Conservation (phyloP, 345 rosid species). For the Salix exigua region DNA sequence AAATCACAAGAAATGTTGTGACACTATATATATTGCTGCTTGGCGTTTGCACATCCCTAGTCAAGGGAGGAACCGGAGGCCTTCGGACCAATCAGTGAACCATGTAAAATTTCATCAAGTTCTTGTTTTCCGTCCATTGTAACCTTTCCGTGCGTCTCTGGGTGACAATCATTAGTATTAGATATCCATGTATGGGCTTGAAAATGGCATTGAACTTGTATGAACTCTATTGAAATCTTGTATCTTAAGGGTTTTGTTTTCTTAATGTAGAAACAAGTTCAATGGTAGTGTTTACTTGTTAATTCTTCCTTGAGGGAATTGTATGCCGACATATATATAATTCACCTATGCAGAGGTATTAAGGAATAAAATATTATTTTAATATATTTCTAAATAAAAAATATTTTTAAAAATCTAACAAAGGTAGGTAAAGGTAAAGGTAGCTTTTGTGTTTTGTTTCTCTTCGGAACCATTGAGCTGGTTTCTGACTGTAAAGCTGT, state of each 20-base stretch:
- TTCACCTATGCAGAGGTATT: too few relatives aligned
- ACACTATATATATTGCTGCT: not conserved
- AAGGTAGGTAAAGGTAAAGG: too few relatives aligned
- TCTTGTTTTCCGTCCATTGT: not conserved
- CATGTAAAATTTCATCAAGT: constrained; percentile 4
- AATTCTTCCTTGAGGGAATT: not conserved
- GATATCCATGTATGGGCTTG: not conserved
- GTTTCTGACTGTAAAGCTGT: not conserved
- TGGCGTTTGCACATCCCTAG: not conserved
- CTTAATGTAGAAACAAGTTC: not conserved
- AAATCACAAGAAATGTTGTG: constrained; percentile 32
- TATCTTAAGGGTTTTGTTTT: constrained; percentile 3
- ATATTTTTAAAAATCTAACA: too few relatives aligned
- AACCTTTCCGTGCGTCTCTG: not conserved
- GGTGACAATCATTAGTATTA: not conserved
- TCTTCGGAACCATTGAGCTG: not conserved
- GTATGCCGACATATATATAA: too few relatives aligned
- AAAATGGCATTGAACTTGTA: not conserved
- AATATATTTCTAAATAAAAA: too few relatives aligned
- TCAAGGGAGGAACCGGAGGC: not conserved
- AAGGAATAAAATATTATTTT: too few relatives aligned
- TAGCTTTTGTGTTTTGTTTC: not conserved
- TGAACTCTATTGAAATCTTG: not conserved
- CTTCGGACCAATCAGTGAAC: not conserved
- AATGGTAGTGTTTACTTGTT: not conserved